Percentiles rank a stretch among this genome's conserved stretches.
Evolutionary conservation across 1,284 basidiomycete species (phyloP).

Genomic region (Ustilago cynodontis): DNA sequence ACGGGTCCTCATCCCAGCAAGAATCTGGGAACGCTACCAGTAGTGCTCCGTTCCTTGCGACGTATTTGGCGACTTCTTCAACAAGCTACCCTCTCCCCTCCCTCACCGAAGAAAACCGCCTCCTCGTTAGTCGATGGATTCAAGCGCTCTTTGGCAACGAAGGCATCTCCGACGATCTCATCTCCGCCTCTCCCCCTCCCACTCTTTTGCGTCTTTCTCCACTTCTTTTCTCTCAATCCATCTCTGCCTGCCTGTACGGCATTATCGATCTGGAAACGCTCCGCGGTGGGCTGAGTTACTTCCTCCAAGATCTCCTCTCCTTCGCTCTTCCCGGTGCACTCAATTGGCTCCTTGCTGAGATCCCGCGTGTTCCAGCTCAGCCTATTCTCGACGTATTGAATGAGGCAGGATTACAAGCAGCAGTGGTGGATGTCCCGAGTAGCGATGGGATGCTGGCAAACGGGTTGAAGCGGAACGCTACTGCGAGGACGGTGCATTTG

Average conservation of each 20-base stretch:
- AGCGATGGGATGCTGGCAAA: conserved; percentile 33
- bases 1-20: neutral
- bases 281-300: conserved; percentile 73
- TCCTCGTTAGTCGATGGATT: conserved; percentile 69
- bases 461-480: conserved; percentile 34
- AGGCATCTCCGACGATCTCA: conserved; percentile 71
- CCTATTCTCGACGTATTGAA: conserved; percentile 30
- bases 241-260: conserved; percentile 71
- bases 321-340: conserved; percentile 73
- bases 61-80: conserved; percentile 52
- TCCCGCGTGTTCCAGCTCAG: conserved; percentile 20
- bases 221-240: conserved; percentile 73
- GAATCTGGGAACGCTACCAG: neutral
- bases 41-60: conserved; percentile 47
- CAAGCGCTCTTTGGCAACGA: conserved; percentile 70
- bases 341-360: conserved; percentile 51
- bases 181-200: conserved; percentile 71
- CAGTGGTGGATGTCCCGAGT: conserved; percentile 29
- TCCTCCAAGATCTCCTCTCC: conserved; percentile 73
- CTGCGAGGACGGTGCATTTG: conserved; percentile 28
- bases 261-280: conserved; percentile 73
- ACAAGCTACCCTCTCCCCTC: conserved; percentile 63
- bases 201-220: conserved; percentile 71
- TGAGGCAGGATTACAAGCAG: conserved; percentile 16
- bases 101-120: conserved; percentile 66